Evolutionary conservation across 2,329 filamentous ascomycete species (phyloP).

Genomic region (Xylaria sp.): DNA sequence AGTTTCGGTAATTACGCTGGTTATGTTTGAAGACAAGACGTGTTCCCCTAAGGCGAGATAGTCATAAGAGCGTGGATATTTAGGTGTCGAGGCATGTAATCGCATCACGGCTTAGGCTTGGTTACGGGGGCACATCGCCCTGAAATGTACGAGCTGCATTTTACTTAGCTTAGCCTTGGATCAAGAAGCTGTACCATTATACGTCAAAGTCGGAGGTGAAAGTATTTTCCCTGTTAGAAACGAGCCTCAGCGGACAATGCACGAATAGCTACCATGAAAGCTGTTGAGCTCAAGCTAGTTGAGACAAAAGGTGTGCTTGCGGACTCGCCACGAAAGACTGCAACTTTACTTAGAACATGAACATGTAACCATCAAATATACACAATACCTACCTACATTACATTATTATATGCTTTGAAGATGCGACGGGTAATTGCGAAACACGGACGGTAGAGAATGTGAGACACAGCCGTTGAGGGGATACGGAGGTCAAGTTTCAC

Average conservation of each 20-base stretch:
- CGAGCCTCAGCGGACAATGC: neutral
- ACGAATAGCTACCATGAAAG: neutral
- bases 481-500: constrained; percentile 23
- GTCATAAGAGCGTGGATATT: neutral
- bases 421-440: neutral
- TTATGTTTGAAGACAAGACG: neutral
- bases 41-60: neutral
- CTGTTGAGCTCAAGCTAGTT: neutral
- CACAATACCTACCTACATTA: neutral
- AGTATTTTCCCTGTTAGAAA: neutral
- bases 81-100: neutral
- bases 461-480: constrained; percentile 15
- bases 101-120: neutral
- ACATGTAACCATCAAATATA: neutral
- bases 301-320: too few species aligned
- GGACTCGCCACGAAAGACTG: too few species aligned
- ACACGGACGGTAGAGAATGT: constrained; percentile 2
- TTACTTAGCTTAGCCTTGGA: neutral
- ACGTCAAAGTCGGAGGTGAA: neutral
- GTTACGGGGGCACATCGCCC: neutral
- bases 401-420: neutral
- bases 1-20: constrained; percentile 14
- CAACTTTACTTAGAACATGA: too few species aligned
- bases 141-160: neutral
- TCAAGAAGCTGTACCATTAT: neutral